Evolutionary conservation across 352 stramenopile genomes (phyloP).

Genomic region (Phytophthora fragariae): DNA sequence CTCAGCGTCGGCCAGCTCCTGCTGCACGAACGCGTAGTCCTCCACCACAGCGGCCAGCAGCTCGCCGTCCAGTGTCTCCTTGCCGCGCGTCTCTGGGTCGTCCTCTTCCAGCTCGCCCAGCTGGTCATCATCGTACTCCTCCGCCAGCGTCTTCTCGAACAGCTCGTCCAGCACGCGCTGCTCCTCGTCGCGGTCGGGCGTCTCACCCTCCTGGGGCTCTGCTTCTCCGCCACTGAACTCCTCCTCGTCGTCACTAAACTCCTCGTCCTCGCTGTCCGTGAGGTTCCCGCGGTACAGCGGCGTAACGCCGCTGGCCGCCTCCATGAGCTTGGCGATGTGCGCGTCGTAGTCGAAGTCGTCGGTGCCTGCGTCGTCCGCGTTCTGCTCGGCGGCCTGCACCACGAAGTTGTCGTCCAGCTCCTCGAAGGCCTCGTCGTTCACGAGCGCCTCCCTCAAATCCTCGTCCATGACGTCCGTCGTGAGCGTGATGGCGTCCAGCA

Average conservation of each 20-base stretch:
- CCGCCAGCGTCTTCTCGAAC: constrained; percentile 84
- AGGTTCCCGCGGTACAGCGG: constrained; percentile 73
- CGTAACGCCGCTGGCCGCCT: constrained; percentile 73
- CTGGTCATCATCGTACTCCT: constrained; percentile 88
- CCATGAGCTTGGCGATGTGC: constrained; percentile 94
- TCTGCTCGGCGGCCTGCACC: constrained; percentile 70
- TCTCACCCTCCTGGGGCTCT: constrained; percentile 47
- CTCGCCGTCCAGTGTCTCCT: constrained; percentile 73
- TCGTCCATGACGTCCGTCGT: constrained; percentile 90
- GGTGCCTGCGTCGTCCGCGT: constrained; percentile 31
- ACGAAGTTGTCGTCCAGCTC: constrained; percentile 94
- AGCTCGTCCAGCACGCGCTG: constrained; percentile 89
- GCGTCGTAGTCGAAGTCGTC: constrained; percentile 94
- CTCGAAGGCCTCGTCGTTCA: constrained; percentile 87
- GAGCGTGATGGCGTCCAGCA: constrained; percentile 85
- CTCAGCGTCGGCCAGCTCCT: constrained; percentile 79
- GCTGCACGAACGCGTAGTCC: constrained; percentile 71
- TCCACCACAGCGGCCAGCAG: constrained; percentile 79
- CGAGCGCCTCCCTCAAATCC: constrained; percentile 85
- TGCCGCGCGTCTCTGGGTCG: constrained; percentile 74
- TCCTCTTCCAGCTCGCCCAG: constrained; percentile 82
- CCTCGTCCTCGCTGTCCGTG: constrained; percentile 82
- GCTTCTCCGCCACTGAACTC: constrained; percentile 45
- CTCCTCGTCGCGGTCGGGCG: constrained; percentile 67
- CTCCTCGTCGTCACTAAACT: constrained; percentile 87